phyloP scores from a whole-genome alignment of 2,329 filamentous ascomycete species.

The Colletotrichum sp. region DNA sequence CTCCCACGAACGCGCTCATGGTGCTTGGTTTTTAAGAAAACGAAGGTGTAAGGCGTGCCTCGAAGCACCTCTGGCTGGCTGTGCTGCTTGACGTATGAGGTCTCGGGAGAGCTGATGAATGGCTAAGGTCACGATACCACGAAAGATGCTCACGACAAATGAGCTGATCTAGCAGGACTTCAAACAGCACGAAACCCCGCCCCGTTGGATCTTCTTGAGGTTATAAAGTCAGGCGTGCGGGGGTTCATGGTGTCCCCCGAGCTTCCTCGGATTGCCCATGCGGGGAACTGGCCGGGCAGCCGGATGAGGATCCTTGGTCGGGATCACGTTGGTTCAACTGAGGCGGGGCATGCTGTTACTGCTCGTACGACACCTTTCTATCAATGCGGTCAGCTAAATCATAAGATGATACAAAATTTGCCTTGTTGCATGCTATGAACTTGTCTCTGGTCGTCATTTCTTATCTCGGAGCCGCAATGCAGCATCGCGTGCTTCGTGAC shows the following conservation, averaged over 20 bases:
- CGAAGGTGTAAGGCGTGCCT: neutral
- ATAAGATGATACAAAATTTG: neutral
- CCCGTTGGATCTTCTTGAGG: neutral
- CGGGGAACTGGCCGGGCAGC: neutral
- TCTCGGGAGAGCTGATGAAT: neutral
- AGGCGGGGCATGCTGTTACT: neutral
- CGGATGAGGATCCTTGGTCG: neutral
- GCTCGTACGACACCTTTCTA: neutral
- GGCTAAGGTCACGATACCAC: neutral
- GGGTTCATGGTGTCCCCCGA: neutral
- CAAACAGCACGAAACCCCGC: neutral
- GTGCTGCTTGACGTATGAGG: neutral
- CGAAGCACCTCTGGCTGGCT: neutral
- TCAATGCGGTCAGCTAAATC: neutral
- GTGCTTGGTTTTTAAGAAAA: neutral
- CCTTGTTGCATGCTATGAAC: neutral
- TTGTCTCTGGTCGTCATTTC: neutral
- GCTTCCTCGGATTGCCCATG: neutral
- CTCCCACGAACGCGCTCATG: slow-evolving; percentile 9
- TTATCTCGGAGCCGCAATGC: neutral
- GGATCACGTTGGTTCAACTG: neutral
- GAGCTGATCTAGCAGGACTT: neutral
- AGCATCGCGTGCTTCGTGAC: neutral
- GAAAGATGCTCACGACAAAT: neutral
- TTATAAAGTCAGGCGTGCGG: neutral